These are phyloP conservation scores for Phytophthora macrochlamydospora DNA, from an alignment of 352 stramenopile genomes.

Conservation along the genomic window DNA sequence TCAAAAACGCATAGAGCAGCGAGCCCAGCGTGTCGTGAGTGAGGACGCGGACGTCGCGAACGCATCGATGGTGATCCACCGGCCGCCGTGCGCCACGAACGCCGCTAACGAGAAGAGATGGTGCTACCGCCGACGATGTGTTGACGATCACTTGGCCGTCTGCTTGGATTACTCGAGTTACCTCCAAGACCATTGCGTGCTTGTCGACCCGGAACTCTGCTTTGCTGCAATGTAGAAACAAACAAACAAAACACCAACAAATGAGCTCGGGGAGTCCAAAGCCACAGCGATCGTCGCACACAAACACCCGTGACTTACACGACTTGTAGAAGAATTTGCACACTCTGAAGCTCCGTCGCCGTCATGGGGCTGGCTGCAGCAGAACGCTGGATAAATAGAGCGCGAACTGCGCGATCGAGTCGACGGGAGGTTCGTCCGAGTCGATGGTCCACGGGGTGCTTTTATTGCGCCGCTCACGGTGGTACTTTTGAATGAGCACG, in stretches of 20 bases:
- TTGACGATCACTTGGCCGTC: slow-evolving; percentile 48
- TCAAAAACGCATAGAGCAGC: slow-evolving; percentile 76
- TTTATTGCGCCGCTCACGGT: slow-evolving; percentile 67
- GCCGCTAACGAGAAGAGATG: slow-evolving; percentile 24
- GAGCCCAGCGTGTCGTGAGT: slow-evolving; percentile 50
- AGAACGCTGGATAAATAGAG: slow-evolving; percentile 77
- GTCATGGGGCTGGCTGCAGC: slow-evolving; percentile 62
- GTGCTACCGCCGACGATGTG: slow-evolving; percentile 14
- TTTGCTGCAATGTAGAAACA: slow-evolving; percentile 29
- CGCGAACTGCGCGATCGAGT: slow-evolving; percentile 82
- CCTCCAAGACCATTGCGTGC: slow-evolving; percentile 37
- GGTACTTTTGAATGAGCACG: slow-evolving; percentile 87
- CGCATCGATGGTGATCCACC: slow-evolving; percentile 16
- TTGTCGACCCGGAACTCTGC: slow-evolving; percentile 49
- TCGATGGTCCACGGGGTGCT: slow-evolving; percentile 55
- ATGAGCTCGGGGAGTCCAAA: background rate
- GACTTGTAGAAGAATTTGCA: slow-evolving; percentile 83
- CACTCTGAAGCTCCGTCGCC: slow-evolving; percentile 59
- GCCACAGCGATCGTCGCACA: background rate
- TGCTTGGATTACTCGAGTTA: slow-evolving; percentile 39
- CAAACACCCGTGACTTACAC: slow-evolving; percentile 56
- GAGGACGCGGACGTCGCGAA: slow-evolving; percentile 32
- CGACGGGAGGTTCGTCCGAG: slow-evolving; percentile 68
- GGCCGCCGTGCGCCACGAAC: slow-evolving; percentile 3
- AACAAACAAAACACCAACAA: slow-evolving; percentile 1